phyloP scores from a whole-genome alignment of 495 filamentous ascomycete genomes.

The Penicillium maclennaniae region DNA sequence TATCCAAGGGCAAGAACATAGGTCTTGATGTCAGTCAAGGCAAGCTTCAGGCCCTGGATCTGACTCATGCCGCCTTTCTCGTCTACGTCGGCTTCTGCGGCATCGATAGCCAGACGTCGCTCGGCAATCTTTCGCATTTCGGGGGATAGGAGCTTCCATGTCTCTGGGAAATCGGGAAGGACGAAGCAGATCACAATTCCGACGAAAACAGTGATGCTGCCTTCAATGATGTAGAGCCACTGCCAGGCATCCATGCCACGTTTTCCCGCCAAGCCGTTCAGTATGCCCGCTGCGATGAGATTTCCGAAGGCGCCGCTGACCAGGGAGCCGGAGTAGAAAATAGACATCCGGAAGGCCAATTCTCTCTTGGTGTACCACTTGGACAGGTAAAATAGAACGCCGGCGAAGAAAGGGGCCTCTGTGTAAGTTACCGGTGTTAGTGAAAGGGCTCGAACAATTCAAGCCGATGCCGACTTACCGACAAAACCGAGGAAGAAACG shows the following conservation, averaged over 20 bases:
- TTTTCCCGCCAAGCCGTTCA: slow-evolving; percentile 37
- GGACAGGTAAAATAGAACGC: slow-evolving; percentile 52
- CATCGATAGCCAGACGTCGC: slow-evolving; percentile 45
- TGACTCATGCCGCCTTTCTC: slow-evolving; percentile 46
- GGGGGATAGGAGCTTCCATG: slow-evolving; percentile 41
- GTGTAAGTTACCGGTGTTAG: slow-evolving; percentile 2
- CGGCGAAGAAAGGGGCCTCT: slow-evolving; percentile 52
- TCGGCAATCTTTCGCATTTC: slow-evolving; percentile 50
- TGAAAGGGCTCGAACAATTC: not conserved
- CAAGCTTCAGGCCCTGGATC: slow-evolving; percentile 46
- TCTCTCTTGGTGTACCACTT: slow-evolving; percentile 60
- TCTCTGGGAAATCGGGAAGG: slow-evolving; percentile 50
- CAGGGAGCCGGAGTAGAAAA: slow-evolving; percentile 65
- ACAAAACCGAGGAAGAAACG: slow-evolving; percentile 53
- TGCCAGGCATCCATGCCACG: slow-evolving; percentile 47
- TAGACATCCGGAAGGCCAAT: slow-evolving; percentile 54
- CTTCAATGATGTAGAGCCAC: slow-evolving; percentile 52
- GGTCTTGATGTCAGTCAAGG: slow-evolving; percentile 50
- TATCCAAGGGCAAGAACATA: slow-evolving; percentile 47
- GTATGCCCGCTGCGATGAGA: slow-evolving; percentile 55
- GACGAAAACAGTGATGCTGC: slow-evolving; percentile 38
- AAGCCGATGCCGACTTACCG: slow-evolving; percentile 13
- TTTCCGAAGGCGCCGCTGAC: slow-evolving; percentile 63
- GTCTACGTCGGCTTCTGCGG: slow-evolving; percentile 48
- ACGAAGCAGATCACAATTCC: slow-evolving; percentile 38